A percentile compares a stretch with the other conserved stretches of the same genome.
These are phyloP conservation scores for Lentinus brumalis DNA, from an alignment of 768 basidiomycete genomes.

Conservation along the genomic window DNA sequence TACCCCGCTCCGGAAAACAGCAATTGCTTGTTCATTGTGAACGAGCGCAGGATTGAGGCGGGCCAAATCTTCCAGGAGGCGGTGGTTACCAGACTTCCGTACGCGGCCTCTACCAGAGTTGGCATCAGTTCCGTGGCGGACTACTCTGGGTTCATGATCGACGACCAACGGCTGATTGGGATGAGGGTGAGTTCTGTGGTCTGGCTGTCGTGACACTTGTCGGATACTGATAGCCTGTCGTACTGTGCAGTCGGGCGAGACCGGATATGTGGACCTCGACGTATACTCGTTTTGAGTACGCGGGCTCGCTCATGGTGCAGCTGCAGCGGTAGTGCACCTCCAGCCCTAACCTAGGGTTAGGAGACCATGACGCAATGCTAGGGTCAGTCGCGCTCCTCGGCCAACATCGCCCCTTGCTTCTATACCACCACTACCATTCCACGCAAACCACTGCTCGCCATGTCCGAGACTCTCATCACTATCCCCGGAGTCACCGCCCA, in stretches of 20 bases:
- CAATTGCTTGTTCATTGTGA: conserved; percentile 2
- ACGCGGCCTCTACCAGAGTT: conserved; percentile 13
- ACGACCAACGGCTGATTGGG: conserved; percentile 43
- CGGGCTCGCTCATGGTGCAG: background rate
- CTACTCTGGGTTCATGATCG: conserved; percentile 46
- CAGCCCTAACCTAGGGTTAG: conserved; percentile 3
- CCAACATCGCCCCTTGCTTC: background rate
- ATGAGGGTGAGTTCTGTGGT: conserved; percentile 37
- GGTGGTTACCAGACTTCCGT: conserved; percentile 26
- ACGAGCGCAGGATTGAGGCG: background rate
- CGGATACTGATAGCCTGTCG: background rate
- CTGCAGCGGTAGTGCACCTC: too few relatives aligned
- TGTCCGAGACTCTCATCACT: conserved; percentile 11
- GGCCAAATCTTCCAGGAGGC: conserved; percentile 15
- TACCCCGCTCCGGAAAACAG: background rate
- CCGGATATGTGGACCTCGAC: conserved; percentile 36
- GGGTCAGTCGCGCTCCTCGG: background rate
- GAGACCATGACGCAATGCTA: conserved; percentile 1
- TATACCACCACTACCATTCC: background rate
- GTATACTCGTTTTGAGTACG: conserved; percentile 35
- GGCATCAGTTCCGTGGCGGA: conserved; percentile 1
- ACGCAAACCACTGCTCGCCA: background rate
- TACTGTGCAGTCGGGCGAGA: conserved; percentile 23
- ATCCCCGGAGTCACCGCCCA: conserved; percentile 23
- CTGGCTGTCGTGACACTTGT: background rate